Evolutionary conservation across 208 protist species (phyloP).

Genomic region (Acanthamoeba royreba): DNA sequence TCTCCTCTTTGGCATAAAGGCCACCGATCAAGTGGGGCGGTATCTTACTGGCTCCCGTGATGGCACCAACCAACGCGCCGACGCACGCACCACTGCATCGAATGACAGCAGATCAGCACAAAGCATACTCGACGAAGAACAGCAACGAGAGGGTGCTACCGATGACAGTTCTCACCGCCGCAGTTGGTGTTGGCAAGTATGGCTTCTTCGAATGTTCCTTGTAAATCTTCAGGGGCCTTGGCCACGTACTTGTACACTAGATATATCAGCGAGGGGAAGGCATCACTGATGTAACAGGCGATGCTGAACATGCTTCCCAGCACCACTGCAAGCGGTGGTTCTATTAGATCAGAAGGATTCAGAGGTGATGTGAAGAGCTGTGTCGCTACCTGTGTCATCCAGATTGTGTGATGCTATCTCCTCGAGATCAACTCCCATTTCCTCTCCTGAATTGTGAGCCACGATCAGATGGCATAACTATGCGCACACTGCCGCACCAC

Average conservation of each 20-base stretch:
- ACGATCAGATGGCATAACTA: no score
- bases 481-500: no score
- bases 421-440: not conserved
- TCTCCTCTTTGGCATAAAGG: not conserved
- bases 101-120: no score
- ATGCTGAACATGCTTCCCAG: constrained; percentile 20
- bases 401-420: not conserved
- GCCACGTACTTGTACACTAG: constrained; percentile 37
- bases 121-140: no score
- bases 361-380: no score
- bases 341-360: no score
- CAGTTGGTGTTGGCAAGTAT: constrained; percentile 39
- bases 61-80: not conserved
- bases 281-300: not conserved
- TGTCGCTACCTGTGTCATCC: not conserved
- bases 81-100: not conserved
- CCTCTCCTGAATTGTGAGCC: no score
- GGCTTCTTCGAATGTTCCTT: not conserved
- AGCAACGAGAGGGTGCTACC: not conserved
- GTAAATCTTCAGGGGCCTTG: not conserved
- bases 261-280: constrained; percentile 16
- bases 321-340: not conserved
- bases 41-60: not conserved
- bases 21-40: not conserved
- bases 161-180: constrained; percentile 30